These are phyloP conservation scores for Centrapalus pauciflorus DNA, from an alignment of 129 eudicot genomes.

Conservation along the genomic window DNA sequence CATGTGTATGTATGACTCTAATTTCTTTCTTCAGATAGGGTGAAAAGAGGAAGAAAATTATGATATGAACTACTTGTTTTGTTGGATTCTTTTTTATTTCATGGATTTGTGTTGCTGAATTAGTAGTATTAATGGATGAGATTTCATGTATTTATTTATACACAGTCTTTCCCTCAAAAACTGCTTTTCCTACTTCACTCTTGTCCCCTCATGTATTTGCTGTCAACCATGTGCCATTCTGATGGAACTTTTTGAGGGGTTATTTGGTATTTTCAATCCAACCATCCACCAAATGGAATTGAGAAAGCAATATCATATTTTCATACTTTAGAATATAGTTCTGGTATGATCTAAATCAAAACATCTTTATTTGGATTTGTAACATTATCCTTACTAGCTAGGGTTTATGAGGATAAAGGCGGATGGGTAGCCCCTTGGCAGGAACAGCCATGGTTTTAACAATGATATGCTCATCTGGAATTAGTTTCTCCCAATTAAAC, in stretches of 20 bases:
- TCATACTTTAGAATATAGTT: not conserved
- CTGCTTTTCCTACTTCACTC: not conserved
- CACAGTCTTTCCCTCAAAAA: not conserved
- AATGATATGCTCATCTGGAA: conserved; percentile 28
- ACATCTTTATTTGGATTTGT: not conserved
- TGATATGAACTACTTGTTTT: conserved; percentile 44
- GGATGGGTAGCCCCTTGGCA: conserved; percentile 39
- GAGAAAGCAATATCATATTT: too few relatives aligned
- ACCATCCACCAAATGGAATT: too few relatives aligned
- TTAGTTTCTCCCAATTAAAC: conserved; percentile 35
- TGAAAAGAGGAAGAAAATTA: conserved; percentile 31
- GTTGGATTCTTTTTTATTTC: conserved; percentile 30
- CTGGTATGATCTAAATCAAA: not conserved
- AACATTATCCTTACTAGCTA: too few relatives aligned
- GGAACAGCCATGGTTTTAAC: conserved; percentile 28
- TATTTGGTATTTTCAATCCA: not conserved
- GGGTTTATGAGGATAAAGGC: conserved; percentile 28
- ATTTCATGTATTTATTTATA: conserved; percentile 57
- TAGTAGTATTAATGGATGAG: conserved; percentile 61
- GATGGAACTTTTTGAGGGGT: too few relatives aligned
- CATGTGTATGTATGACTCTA: conserved; percentile 59
- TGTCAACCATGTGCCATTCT: not conserved
- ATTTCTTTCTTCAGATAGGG: conserved; percentile 59
- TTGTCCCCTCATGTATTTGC: not conserved
- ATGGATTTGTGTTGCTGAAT: conserved; percentile 52